Evolutionary conservation across 257 asterid genomes (phyloP), one percentile per base, ranked within the genome.

Genomic region (Coffea eugenioides): DNA sequence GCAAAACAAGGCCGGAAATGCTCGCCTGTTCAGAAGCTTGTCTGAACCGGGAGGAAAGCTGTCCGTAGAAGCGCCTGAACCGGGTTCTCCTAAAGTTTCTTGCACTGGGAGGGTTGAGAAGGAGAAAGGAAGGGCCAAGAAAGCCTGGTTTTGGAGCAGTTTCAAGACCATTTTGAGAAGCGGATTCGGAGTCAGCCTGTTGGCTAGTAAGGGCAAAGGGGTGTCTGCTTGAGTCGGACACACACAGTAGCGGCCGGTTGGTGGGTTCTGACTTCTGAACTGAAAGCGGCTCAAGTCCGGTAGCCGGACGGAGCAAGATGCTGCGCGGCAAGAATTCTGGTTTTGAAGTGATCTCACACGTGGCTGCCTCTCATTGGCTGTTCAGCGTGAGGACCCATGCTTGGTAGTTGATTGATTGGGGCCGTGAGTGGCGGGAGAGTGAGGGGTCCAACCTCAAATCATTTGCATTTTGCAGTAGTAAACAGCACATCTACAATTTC

Each of bases 1-100:
- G 74, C 87, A 77, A 25, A 85, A 75, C 69, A 87, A 85, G 77
- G 80, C 68, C 0, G 86, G 80, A 15, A 77, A 62, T n/a, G 69
- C 74, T 5, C 52, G 61, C 25, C 43, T 90, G 62, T 85, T 89
- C 65, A 77, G 94, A 39, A 85, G 88, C 81, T 85, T 83, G 77
- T 85, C 88, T 73, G 88, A 83, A 76, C 85, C 92, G 16, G 80
- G 72, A 12, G 89, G 85, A 1, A 87, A 80, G 54, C 64, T 87
- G 74, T 46, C 80, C n/a, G 80, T 65, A 5, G 72, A 80, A 0
- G 79, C 69, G 34, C 77, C 82, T 2, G 97, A 92, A 84, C 98
- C 98, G 71, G 91, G 89, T 48, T 94, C 98, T 0, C 98, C 98
- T 6, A 88, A 86, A 84, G 98, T 94, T 41, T 92, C 97, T 3